Conservation (phyloP, 2,329 filamentous ascomycete genomes). For the Calonectria hongkongensis region DNA sequence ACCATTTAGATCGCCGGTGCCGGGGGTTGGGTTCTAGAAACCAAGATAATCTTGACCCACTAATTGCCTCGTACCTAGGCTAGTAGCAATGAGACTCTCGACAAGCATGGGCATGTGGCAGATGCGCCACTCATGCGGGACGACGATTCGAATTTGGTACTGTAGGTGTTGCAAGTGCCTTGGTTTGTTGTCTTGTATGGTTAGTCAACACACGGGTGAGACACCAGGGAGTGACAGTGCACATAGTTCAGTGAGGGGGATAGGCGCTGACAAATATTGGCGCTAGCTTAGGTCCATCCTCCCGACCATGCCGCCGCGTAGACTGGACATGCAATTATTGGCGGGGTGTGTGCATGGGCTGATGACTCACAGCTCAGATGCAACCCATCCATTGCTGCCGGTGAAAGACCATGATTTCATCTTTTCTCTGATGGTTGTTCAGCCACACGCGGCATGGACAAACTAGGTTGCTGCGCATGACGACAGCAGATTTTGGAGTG, state of each 20-base stretch:
- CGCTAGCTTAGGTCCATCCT: conserved; percentile 43
- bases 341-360: neutral
- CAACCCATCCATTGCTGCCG: conserved; percentile 26
- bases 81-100: conserved; percentile 7
- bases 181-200: neutral
- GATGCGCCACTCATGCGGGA: conserved; percentile 24
- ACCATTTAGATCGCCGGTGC: conserved; percentile 12
- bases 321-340: conserved; percentile 22
- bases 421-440: conserved; percentile 21
- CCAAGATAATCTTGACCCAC: conserved; percentile 21
- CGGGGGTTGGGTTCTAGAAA: conserved; percentile 19
- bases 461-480: conserved; percentile 35
- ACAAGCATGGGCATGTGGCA: conserved; percentile 9
- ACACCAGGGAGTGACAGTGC: conserved; percentile 13
- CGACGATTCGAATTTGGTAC: neutral
- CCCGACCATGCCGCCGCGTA: conserved; percentile 42
- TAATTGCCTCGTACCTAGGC: conserved; percentile 23
- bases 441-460: conserved; percentile 12
- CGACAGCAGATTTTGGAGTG: conserved; percentile 17
- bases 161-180: neutral
- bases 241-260: conserved; percentile 28
- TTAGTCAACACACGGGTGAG: conserved; percentile 12
- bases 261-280: conserved; percentile 52
- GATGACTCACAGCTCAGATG: conserved; percentile 42
- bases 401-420: conserved; percentile 28